phyloP scores from a whole-genome alignment of 805 yeast genomes.

The Yamadazyma ubonensis region DNA sequence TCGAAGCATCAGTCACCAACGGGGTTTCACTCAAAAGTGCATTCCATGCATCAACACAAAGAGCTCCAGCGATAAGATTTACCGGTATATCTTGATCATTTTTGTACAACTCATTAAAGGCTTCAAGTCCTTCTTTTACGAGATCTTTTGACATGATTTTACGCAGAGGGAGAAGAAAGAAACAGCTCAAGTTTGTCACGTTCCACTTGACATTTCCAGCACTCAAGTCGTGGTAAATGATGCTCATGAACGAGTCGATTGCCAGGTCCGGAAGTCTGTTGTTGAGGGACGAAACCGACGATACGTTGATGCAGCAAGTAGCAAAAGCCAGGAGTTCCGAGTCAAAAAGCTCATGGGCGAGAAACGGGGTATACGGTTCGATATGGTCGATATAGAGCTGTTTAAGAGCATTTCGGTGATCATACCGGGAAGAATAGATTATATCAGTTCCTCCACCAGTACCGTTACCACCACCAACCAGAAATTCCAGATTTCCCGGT shows the following conservation, averaged over 20 bases:
- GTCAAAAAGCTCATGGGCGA: slow-evolving; percentile 15
- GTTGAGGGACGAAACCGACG: slow-evolving; percentile 15
- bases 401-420: slow-evolving; percentile 1
- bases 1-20: slow-evolving; percentile 12
- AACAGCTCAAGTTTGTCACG: slow-evolving; percentile 15
- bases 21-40: slow-evolving; percentile 13
- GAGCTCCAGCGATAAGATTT: slow-evolving; percentile 18
- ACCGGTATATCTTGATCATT: slow-evolving; percentile 8
- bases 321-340: slow-evolving; percentile 15
- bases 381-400: slow-evolving; percentile 15
- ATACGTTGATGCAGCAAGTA: slow-evolving; percentile 20
- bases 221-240: slow-evolving; percentile 10
- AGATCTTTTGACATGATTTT: slow-evolving; percentile 9
- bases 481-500: no score
- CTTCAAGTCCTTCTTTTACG: slow-evolving; percentile 11
- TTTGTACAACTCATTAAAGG: slow-evolving; percentile 15
- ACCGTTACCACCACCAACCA: no score
- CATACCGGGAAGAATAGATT: background rate
- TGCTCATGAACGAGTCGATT: slow-evolving; percentile 8
- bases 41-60: slow-evolving; percentile 20
- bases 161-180: slow-evolving; percentile 20
- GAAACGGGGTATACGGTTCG: slow-evolving; percentile 21
- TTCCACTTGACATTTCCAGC: slow-evolving; percentile 16
- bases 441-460: no score
- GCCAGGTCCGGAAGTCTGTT: slow-evolving; percentile 13